phyloP scores from a whole-genome alignment of 371 early-diverging fungal genomes.

The Mortierella sp. region DNA sequence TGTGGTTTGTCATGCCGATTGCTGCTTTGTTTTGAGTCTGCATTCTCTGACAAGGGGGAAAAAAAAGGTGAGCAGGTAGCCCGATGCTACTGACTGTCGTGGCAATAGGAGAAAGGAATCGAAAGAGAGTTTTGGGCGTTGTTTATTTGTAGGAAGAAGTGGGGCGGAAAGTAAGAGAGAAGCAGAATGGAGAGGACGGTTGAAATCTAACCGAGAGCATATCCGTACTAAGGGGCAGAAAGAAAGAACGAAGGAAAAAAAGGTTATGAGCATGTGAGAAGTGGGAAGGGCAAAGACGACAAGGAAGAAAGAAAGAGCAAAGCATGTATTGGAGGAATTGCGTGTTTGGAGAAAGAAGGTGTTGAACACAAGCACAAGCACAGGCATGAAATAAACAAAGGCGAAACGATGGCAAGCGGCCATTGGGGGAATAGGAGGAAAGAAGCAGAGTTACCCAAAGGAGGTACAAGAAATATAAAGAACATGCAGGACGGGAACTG shows the following conservation, averaged over 20 bases:
- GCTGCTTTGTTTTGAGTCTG: neutral
- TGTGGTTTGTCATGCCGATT: constrained; percentile 9
- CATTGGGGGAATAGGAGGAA: neutral
- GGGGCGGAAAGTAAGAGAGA: neutral
- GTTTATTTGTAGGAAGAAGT: neutral
- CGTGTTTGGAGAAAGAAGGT: constrained; percentile 3
- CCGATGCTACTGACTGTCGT: neutral
- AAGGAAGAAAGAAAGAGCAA: neutral
- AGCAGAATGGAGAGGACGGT: too few species aligned
- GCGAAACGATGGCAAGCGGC: neutral
- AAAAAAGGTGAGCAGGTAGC: neutral
- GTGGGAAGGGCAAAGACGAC: neutral
- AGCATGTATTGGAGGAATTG: neutral
- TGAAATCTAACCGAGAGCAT: constrained; percentile 2
- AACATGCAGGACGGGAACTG: neutral
- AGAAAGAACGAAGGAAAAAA: neutral
- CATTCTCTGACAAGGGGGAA: too few species aligned
- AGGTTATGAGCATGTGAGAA: constrained; percentile 6
- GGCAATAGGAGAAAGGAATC: neutral
- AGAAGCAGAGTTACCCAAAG: neutral
- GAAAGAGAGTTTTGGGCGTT: constrained; percentile 9
- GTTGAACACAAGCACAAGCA: constrained; percentile 1
- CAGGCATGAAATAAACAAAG: neutral
- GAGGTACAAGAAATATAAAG: neutral
- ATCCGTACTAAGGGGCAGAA: neutral